phyloP scores from a whole-genome alignment of 1,284 basidiomycete genomes.

The Heterobasidion annosum region DNA sequence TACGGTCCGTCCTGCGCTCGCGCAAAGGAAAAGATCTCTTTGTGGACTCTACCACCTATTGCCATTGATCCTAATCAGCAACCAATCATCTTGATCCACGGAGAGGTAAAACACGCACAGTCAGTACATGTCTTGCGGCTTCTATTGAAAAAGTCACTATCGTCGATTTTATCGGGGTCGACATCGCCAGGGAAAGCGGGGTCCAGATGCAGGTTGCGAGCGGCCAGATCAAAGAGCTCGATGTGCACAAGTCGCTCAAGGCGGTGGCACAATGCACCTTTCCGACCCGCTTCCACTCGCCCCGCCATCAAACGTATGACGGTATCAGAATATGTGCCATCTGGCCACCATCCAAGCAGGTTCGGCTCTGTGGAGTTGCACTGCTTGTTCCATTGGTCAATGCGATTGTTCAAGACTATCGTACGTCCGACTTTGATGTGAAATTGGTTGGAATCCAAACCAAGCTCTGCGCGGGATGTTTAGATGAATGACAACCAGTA shows the following conservation, averaged over 20 bases:
- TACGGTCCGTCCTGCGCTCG: constrained; percentile 39
- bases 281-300: constrained; percentile 40
- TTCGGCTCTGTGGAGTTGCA: constrained; percentile 41
- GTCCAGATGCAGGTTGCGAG: constrained; percentile 50
- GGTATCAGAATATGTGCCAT: constrained; percentile 19
- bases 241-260: constrained; percentile 67
- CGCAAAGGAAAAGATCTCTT: constrained; percentile 68
- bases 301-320: constrained; percentile 33
- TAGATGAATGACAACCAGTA: too few species aligned
- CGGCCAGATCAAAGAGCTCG: constrained; percentile 59
- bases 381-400: constrained; percentile 71
- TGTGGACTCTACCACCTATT: constrained; percentile 50
- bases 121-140: too few species aligned
- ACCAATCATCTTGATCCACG: constrained; percentile 1
- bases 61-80: not conserved
- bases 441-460: constrained; percentile 17
- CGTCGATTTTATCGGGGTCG: constrained; percentile 6
- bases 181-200: constrained; percentile 32
- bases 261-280: constrained; percentile 35
- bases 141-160: too few species aligned
- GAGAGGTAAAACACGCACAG: too few species aligned
- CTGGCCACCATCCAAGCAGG: constrained; percentile 45
- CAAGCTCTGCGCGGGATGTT: too few species aligned
- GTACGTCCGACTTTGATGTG: constrained; percentile 47
- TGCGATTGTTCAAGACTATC: constrained; percentile 34